Evolutionary conservation across 192 early-diverging fungal species (phyloP).

Genomic region (Obelidium mucronatum): DNA sequence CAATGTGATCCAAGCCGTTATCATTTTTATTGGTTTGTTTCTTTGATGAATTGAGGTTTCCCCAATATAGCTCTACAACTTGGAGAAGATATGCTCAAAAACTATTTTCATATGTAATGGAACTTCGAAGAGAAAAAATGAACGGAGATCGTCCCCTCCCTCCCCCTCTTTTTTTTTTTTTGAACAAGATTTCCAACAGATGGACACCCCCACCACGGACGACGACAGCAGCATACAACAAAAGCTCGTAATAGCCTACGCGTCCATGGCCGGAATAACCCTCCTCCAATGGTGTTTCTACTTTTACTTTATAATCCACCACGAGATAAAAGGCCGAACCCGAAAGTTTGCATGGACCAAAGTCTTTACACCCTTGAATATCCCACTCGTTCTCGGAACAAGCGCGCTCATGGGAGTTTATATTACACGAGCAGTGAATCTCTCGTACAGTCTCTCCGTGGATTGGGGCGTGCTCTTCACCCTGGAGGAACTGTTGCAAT

Average conservation of each 20-base stretch:
- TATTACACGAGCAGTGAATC: not conserved
- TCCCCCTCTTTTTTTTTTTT: too few relatives aligned
- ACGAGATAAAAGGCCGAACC: slow-evolving; percentile 1
- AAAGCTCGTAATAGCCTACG: not conserved
- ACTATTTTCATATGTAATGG: too few relatives aligned
- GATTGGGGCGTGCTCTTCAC: not conserved
- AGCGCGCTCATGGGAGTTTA: not conserved
- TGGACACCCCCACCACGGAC: too few relatives aligned
- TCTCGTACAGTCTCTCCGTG: not conserved
- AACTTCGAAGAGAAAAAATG: too few relatives aligned
- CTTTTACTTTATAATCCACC: not conserved
- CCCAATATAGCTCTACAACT: too few relatives aligned
- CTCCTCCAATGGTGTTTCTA: not conserved
- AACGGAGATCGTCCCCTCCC: too few relatives aligned
- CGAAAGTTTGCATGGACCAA: not conserved
- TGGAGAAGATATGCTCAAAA: too few relatives aligned
- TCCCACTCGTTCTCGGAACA: slow-evolving; percentile 4
- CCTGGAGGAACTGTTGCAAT: not conserved
- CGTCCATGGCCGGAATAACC: not conserved
- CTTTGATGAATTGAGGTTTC: too few relatives aligned
- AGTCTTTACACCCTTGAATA: slow-evolving; percentile 27
- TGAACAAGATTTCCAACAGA: too few relatives aligned
- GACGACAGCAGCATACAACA: slow-evolving; percentile 39
- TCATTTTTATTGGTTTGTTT: too few relatives aligned
- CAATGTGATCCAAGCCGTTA: too few relatives aligned